These are phyloP conservation scores for Sapria himalayana DNA, from an alignment of 345 rosid genomes.

Conservation along the genomic window DNA sequence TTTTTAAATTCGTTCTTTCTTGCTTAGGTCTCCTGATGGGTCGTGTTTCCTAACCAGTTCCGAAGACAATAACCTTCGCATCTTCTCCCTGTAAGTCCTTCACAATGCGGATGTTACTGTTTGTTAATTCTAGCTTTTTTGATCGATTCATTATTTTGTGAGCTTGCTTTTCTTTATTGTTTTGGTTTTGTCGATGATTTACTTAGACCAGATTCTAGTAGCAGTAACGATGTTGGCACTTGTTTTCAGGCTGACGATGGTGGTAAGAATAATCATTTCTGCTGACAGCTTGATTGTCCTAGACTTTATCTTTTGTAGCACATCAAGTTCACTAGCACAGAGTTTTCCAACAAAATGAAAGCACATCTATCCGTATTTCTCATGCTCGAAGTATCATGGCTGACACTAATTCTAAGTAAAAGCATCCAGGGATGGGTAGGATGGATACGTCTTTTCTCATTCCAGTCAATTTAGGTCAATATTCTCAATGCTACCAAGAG, in stretches of 20 bases:
- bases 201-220: conserved; percentile 29
- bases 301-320: too few relatives aligned
- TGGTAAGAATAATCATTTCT: conserved; percentile 20
- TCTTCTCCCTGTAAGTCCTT: conserved; percentile 44
- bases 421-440: too few relatives aligned
- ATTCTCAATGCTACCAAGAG: too few relatives aligned
- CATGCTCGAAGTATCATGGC: too few relatives aligned
- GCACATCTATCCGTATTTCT: too few relatives aligned
- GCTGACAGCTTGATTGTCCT: too few relatives aligned
- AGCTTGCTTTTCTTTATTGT: background rate
- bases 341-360: too few relatives aligned
- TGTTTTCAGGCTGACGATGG: conserved; percentile 13
- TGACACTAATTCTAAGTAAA: too few relatives aligned
- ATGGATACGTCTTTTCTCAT: too few relatives aligned
- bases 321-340: too few relatives aligned
- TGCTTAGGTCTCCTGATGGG: conserved; percentile 85
- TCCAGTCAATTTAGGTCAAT: too few relatives aligned
- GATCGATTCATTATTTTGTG: background rate
- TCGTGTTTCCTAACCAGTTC: conserved; percentile 64
- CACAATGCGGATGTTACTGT: too few relatives aligned
- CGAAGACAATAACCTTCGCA: conserved; percentile 55
- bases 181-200: background rate
- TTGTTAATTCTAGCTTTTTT: background rate
- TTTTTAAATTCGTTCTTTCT: conserved; percentile 7
- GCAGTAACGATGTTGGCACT: conserved; percentile 9